phyloP scores from a whole-genome alignment of 345 rosid species.

The Rhizophora mangle region DNA sequence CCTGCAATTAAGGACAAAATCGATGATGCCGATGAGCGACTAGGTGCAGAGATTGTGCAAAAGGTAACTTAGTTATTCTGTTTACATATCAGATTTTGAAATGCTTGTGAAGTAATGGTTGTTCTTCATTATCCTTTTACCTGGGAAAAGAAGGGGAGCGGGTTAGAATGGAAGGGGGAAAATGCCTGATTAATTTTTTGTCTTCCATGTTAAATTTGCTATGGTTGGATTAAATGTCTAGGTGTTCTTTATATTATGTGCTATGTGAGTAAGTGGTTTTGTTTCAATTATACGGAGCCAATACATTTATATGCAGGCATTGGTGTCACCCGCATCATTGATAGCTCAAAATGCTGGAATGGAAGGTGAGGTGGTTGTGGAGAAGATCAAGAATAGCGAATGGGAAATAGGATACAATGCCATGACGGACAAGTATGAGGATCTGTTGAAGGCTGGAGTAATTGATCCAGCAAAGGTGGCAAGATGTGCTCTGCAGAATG shows the following conservation, averaged over 20 bases:
- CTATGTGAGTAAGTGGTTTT: not conserved
- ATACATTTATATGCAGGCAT: constrained; percentile 44
- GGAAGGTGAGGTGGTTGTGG: constrained; percentile 96
- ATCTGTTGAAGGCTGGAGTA: constrained; percentile 82
- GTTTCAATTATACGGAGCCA: not conserved
- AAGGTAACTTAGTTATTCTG: constrained; percentile 46
- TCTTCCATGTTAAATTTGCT: no score
- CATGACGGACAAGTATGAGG: constrained; percentile 84
- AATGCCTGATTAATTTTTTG: no score
- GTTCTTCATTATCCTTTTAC: no score
- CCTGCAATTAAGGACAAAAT: constrained; percentile 72
- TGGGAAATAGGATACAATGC: constrained; percentile 98
- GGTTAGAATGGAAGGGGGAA: no score
- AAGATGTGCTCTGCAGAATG: constrained; percentile 88
- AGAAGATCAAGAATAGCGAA: constrained; percentile 62
- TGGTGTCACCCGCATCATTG: constrained; percentile 80
- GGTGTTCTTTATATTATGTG: no score
- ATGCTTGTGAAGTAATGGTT: no score
- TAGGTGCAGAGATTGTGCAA: constrained; percentile 96
- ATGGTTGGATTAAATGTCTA: no score
- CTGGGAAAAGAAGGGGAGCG: no score
- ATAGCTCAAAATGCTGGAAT: constrained; percentile 95
- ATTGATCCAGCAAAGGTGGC: constrained; percentile 96
- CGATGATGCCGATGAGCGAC: constrained; percentile 73
- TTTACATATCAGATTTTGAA: no score